Conservation (phyloP, 306 rosid genomes). For the Cajanus cajan region DNA sequence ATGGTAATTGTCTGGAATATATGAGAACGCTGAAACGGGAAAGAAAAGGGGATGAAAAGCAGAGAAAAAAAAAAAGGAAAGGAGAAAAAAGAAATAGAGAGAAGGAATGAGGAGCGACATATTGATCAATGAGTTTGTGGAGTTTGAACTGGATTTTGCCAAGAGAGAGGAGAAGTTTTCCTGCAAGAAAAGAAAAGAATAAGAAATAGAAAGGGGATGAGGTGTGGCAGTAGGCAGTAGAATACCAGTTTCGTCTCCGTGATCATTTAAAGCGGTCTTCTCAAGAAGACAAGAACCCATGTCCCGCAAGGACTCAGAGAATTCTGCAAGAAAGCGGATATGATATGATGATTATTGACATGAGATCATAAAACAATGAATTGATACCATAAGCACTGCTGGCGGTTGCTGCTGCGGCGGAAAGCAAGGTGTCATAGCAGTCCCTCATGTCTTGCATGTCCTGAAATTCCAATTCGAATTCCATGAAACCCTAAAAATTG, state of each 20-base stretch:
- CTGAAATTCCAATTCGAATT: conserved; percentile 35
- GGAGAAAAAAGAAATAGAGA: not conserved
- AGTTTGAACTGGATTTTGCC: conserved; percentile 84
- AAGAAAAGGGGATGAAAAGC: conserved; percentile 19
- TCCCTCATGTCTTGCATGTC: conserved; percentile 89
- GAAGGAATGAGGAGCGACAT: conserved; percentile 47
- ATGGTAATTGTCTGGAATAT: conserved; percentile 79
- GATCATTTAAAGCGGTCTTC: conserved; percentile 89
- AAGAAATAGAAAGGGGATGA: not conserved
- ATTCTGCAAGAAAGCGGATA: conserved; percentile 44
- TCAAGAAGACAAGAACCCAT: conserved; percentile 93
- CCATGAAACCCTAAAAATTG: conserved; percentile 32
- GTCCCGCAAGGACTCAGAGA: conserved; percentile 81
- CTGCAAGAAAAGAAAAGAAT: conserved; percentile 39
- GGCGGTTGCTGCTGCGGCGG: conserved; percentile 94
- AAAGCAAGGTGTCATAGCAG: conserved; percentile 87
- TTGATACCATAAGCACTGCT: conserved; percentile 76
- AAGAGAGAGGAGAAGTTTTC: conserved; percentile 71
- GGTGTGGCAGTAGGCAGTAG: not conserved
- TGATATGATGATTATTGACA: too few species aligned
- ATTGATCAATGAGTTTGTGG: conserved; percentile 79
- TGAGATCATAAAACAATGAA: too few species aligned
- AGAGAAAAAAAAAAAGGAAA: not conserved
- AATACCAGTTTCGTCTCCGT: conserved; percentile 89
- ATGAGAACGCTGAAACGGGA: conserved; percentile 79